Conservation (phyloP, 805 yeast species). For the Yamadazyma sp. region DNA sequence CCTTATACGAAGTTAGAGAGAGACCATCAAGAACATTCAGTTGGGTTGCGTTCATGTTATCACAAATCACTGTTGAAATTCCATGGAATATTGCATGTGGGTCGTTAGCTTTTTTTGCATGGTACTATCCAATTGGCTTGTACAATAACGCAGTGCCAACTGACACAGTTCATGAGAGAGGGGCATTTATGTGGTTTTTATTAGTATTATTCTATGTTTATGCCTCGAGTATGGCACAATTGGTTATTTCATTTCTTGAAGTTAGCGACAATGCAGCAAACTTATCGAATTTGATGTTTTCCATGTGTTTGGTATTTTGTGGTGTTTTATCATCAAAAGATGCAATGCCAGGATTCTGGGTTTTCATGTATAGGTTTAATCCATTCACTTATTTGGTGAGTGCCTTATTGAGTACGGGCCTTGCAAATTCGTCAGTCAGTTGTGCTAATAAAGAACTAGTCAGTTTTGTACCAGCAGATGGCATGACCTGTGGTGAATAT, state of each 20-base stretch:
- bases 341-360: slow-evolving; percentile 47
- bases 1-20: slow-evolving; percentile 46
- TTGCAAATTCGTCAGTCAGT: slow-evolving; percentile 36
- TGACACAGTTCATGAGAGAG: slow-evolving; percentile 49
- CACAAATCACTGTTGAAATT: slow-evolving; percentile 44
- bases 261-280: slow-evolving; percentile 30
- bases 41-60: slow-evolving; percentile 41
- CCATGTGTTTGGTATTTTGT: slow-evolving; percentile 35
- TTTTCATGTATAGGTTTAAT: slow-evolving; percentile 72
- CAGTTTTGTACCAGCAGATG: slow-evolving; percentile 18
- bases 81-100: slow-evolving; percentile 46
- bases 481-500: slow-evolving; percentile 30
- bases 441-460: slow-evolving; percentile 24
- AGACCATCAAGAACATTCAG: slow-evolving; percentile 41
- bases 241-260: slow-evolving; percentile 27
- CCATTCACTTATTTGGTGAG: slow-evolving; percentile 64
- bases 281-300: slow-evolving; percentile 25
- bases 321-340: slow-evolving; percentile 28
- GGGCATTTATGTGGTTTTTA: slow-evolving; percentile 35
- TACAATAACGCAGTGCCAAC: slow-evolving; percentile 51
- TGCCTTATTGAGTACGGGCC: slow-evolving; percentile 41
- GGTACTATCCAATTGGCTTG: slow-evolving; percentile 61
- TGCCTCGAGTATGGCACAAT: slow-evolving; percentile 23
- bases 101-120: slow-evolving; percentile 34
- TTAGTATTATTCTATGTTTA: slow-evolving; percentile 23